Evolutionary conservation across 1,284 basidiomycete genomes (phyloP), one percentile per base, ranked within the genome.

Genomic region (Cutaneotrichosporon dermatis): DNA sequence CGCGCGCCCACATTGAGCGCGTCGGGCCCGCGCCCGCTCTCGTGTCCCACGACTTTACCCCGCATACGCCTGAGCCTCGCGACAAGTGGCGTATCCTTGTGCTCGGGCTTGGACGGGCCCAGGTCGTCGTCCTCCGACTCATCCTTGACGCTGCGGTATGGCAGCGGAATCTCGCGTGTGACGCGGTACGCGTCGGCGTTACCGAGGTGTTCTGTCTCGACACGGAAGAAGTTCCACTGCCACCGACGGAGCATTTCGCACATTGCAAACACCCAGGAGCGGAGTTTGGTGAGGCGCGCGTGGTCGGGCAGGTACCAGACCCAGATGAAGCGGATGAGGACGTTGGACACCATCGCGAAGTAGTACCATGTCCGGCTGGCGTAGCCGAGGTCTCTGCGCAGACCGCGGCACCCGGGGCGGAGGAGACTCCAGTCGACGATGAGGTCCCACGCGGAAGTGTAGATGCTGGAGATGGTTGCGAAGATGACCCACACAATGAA

Each of bases 181-280:
- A 72, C 68, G 57, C 66, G 59, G 60, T 64, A 63, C 10, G 54
- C 57, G 42, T 66, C 56, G 46, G 77, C 76, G 59, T 79, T 79
- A 73, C 77, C 76, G 36, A 77, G 69, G 59, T 77, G 76, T 69
- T 79, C 77, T n/a, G 77, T 77, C 63, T 79, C 77, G 13, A 77
- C 75, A 60, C 76, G 72, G 68, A 74, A 88, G 72, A 95, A 90
- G 76, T 96, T 96, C 93, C 93, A 97, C 67, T 89, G 89, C 78
- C 85, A 87, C 53, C 93, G 83, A 37, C 93, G 80, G 2, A 92
- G 70, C 79, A 92, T 85, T 73, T 97, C 93, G 39, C 90, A 72
- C 55, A 88, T 68, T 0, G 83, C 90, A 7, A 81, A 84, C 54
- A 91, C 79, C 76, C 90, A 92, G 0, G 84, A 80, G 16, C 88